Base-by-base conservation (phyloP, 768 basidiomycete genomes). In the Lactifluus echinatus region DNA sequence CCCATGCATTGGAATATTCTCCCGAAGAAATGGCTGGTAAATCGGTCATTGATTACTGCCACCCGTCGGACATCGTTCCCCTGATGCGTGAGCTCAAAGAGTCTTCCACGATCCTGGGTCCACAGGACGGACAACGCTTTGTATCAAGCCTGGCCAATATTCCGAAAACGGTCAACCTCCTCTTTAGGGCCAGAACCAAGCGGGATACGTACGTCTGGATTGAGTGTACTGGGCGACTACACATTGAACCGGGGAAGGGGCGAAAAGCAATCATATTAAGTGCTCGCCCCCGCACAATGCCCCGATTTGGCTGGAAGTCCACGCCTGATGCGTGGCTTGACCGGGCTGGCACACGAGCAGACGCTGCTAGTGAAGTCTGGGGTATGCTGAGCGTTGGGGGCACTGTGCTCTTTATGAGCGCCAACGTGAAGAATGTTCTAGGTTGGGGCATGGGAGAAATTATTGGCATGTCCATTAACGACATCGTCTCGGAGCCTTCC, bases 31-130 rank as follows among this genome's bases (percentile, higher is more conserved):
- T 98, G 54, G 77, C 90, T 24, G 90, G 90, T 52, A 82, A 80
- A 65, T 78, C 80, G 8, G 77, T 98, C 51, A 74, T 83, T 11
- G 90, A 93, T 66, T 79, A 90, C 59, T 91, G 91, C 59, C 93
- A 95, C 68, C 86, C 86, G 1, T 86, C 88, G 48, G 95, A 99
- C 67, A 78, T 93, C 34, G 87, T 95, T 15, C 91, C 90, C 0
- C 80, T 94, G 61, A 88, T 89, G 80, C 81, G 94, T 43, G 92
- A 95, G 73, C 77, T 96, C 64, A 97, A 96, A 67, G 89, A 90
- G 63, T 75, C 77, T 43, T 80, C 74, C 19, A 59, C 63, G 17
- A 53, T 64, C 33, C 23, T 63, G 45, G 42, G 63, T 36, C 60
- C 67, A 33, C 49, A 61, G 3, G 51, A 63, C 12, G 65, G 57